Base-by-base conservation (phyloP, 176 grass and related monocot species). In the Cocos nucifera region DNA sequence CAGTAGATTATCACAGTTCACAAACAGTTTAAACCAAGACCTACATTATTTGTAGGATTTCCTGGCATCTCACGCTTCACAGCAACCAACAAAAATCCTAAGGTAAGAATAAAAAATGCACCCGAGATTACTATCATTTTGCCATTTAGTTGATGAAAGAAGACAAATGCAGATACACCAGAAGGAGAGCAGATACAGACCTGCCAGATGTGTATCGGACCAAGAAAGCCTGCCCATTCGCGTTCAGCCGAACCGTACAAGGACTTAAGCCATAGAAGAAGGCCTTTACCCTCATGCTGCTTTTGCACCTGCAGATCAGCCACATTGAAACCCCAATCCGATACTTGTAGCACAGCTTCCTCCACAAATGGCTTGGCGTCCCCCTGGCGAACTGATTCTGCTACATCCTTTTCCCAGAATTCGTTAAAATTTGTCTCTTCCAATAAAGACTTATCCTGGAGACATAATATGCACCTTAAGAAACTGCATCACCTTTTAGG, bases 181-280 rank as follows among this genome's bases (percentile, higher is more conserved):
- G 30, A 39, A 10, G 32, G 2, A 39, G 32, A 61, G 16, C 44
- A 58, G 56, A 4, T 22, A 82, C 72, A 21, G 60, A 98, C 93
- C 93, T 97, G 93, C 93, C 93, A 97, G 22, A 97, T 82, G 51
- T 92, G 93, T 80, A 97, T 92, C 60, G 87, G 93, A 53, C 93
- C 72, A 55, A 98, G 79, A 86, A 98, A 98, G 58, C 93, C 93
- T 17, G 86, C 69, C 87, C 87, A 92, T 62, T 92, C 93, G 28
- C 58, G 74, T 59, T 98, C 93, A 76, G 54, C 76, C 18, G 81
- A 72, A 53, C 53, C 76, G 56, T 82, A 80, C 4, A 98, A 66
- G 75, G 84, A 85, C 55, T 81, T 98, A 58, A 98, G 56, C 59
- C 80, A 76, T 53, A 69, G 76, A 30, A 98, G 72, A 71, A 98